Evolutionary conservation across 306 rosid genomes (phyloP).

Genomic region (Quercus mongolica): DNA sequence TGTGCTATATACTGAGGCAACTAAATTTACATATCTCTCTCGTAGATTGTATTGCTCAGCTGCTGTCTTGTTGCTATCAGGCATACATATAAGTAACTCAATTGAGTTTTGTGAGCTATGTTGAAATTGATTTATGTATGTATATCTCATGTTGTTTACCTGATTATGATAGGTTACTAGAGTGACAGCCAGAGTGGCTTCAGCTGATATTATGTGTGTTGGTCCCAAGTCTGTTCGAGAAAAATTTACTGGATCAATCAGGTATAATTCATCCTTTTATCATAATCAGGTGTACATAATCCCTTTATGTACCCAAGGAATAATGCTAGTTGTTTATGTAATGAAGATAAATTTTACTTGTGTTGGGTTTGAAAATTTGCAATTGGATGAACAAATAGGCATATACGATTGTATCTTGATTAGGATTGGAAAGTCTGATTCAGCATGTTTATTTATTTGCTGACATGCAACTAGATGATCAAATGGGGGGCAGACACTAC

Average conservation of each 20-base stretch:
- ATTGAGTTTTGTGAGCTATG: not conserved
- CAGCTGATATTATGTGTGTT: conserved; percentile 87
- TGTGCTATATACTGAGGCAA: no score
- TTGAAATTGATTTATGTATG: not conserved
- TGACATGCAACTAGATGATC: not conserved
- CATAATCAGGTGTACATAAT: not conserved
- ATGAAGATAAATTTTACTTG: not conserved
- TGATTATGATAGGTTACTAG: conserved; percentile 57
- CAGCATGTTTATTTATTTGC: not conserved
- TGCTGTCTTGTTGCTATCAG: not conserved
- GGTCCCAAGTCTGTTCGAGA: conserved; percentile 74
- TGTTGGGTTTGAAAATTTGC: no score
- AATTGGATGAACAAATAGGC: no score
- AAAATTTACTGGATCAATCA: conserved; percentile 72
- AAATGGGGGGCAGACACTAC: not conserved
- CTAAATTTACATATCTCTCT: not conserved
- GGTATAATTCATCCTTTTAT: conserved; percentile 35
- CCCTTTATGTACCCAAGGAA: not conserved
- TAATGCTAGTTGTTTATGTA: not conserved
- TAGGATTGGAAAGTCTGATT: not conserved
- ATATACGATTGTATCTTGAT: no score
- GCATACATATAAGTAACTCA: not conserved
- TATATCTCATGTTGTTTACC: not conserved
- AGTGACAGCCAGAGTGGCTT: conserved; percentile 71
- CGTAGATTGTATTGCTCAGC: not conserved